A percentile compares a stretch with the other conserved stretches of the same genome.
phyloP scores from a whole-genome alignment of 257 asterid genomes.

The Mentha longifolia region DNA sequence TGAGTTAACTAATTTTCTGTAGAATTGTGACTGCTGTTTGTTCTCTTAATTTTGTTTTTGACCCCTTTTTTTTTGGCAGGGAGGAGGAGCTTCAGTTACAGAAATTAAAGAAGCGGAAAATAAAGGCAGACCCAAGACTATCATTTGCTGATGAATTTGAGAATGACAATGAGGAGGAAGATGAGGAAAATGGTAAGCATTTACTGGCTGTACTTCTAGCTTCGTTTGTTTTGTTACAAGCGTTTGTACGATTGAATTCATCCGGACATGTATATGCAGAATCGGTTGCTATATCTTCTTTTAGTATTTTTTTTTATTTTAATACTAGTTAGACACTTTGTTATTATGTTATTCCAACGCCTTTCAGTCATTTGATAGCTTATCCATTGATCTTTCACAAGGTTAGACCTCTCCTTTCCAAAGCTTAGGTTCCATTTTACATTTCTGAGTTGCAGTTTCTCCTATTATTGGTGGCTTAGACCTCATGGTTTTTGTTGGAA shows the following conservation, averaged over 20 bases:
- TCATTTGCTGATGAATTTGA: conserved; percentile 92
- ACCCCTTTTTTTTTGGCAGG: conserved; percentile 41
- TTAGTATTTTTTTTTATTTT: not conserved
- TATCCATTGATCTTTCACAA: not conserved
- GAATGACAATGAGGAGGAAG: conserved; percentile 74
- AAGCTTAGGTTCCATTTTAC: not conserved
- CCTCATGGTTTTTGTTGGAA: not conserved
- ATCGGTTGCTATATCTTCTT: not conserved
- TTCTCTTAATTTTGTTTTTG: not conserved
- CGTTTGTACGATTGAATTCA: not conserved
- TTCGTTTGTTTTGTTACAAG: conserved; percentile 15
- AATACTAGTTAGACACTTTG: not conserved
- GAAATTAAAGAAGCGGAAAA: conserved; percentile 85
- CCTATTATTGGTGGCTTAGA: not conserved
- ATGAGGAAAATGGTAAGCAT: conserved; percentile 62
- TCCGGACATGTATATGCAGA: conserved; percentile 8
- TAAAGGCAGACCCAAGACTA: conserved; percentile 88
- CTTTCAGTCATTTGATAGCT: not conserved
- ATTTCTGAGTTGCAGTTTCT: not conserved
- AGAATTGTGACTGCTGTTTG: conserved; percentile 2
- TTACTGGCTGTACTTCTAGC: conserved; percentile 4
- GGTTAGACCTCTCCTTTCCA: not conserved
- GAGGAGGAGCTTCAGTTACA: conserved; percentile 97
- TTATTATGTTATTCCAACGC: not conserved
- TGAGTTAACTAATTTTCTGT: conserved; percentile 44